A percentile compares a stretch with the other conserved stretches of the same genome.
phyloP scores from a whole-genome alignment of 345 rosid species.

The Arabis hirsuta region DNA sequence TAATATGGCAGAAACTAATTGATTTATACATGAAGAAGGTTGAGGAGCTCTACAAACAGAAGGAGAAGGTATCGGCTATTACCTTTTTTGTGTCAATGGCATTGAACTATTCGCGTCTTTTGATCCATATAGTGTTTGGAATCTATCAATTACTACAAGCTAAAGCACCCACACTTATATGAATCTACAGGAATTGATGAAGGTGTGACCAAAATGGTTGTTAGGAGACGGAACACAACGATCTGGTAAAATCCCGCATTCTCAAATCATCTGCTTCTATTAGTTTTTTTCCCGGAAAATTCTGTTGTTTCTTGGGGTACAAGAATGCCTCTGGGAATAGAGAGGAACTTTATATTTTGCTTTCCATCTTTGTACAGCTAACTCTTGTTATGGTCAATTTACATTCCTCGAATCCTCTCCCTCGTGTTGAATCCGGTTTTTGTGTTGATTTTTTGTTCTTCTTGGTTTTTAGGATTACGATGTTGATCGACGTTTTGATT shows the following conservation, averaged over 20 bases:
- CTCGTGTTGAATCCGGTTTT: neutral
- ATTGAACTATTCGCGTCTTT: neutral
- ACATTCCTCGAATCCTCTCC: constrained; percentile 7
- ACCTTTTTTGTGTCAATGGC: neutral
- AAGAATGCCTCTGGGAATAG: constrained; percentile 17
- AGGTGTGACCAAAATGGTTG: constrained; percentile 26
- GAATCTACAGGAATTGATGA: constrained; percentile 41
- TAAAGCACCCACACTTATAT: neutral
- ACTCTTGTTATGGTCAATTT: neutral
- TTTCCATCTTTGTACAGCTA: constrained; percentile 32
- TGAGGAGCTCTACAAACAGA: constrained; percentile 77
- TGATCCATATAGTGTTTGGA: neutral
- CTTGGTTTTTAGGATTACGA: neutral
- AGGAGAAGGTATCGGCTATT: constrained; percentile 71
- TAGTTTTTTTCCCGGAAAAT: neutral
- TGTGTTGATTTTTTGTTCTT: neutral
- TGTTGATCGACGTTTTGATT: neutral
- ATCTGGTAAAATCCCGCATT: constrained; percentile 31
- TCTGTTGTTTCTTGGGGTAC: constrained; percentile 22
- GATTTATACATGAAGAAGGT: constrained; percentile 92
- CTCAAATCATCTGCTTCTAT: neutral
- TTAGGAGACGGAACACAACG: neutral
- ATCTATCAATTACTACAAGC: neutral
- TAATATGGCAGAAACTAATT: constrained; percentile 69
- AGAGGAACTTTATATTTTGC: constrained; percentile 19